Evolutionary conservation across 2,329 filamentous ascomycete species (phyloP), one percentile per base, ranked within the genome.

Genomic region (Monosporascus cannonballus): DNA sequence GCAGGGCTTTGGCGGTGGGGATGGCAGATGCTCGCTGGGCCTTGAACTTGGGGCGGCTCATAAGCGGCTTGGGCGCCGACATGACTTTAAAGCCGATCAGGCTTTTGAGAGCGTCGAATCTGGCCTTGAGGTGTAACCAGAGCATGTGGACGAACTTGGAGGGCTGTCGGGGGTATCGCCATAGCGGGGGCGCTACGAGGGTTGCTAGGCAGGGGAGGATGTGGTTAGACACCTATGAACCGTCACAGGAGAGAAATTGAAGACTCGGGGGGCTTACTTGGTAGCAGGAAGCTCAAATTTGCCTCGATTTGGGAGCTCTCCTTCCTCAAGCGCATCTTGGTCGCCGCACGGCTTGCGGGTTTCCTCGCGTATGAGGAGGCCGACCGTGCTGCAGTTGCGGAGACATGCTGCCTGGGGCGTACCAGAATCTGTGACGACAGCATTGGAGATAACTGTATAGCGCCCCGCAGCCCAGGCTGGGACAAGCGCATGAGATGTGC

Each of bases 1-100:
- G 84, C 62, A 87, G 71, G 20, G 73, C 75, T 60, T 80, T 76
- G 34, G 84, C 85, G 1, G 76, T 75, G 2, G 81, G 76, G 8
- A 74, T 66, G 47, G 81, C 70, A 50, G 67, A 64, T 22, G 67
- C 59, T 15, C 72, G 72, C 25, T 68, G 59, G 25, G 76, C 64
- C 61, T 76, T 73, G 63, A 76, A 75, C n/a, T 60, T 63, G 14
- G 75, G 74, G 20, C 68, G 69, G 34, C 67, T 68, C 50, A 74
- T 66, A 58, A 74, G 66, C 52, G 41, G 24, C 1, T 58, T 62
- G 24, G 72, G 71, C 71, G 76, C 78, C 25, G 78, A 80, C 36
- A 69, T 58, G 48, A 76, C 60, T 61, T 75, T 73, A 48, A 75
- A 60, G 27, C 69, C 67, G 22, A 74, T 49, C 8, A 75, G 34